A percentile compares a stretch with the other conserved stretches of the same genome.
phyloP scores from a whole-genome alignment of 83 land plant genomes.

The Picea engelmannii region DNA sequence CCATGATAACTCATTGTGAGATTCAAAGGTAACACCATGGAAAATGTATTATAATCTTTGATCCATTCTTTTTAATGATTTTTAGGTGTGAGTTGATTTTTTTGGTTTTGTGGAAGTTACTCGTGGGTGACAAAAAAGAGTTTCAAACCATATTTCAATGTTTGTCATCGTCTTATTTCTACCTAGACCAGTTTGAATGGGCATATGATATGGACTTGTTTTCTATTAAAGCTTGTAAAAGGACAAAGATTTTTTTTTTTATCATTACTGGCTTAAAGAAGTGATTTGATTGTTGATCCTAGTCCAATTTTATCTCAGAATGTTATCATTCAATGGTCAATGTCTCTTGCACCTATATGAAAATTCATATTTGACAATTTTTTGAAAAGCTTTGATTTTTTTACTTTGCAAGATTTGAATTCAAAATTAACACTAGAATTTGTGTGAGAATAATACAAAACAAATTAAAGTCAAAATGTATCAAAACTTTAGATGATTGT shows the following conservation, averaged over 20 bases:
- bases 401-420: conserved; percentile 55
- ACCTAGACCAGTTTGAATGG: conserved; percentile 65
- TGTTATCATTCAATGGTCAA: not conserved
- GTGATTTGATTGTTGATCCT: conserved; percentile 31
- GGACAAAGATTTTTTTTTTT: conserved; percentile 53
- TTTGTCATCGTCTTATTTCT: conserved; percentile 55
- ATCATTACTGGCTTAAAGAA: conserved; percentile 70
- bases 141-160: conserved; percentile 57
- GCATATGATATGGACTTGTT: conserved; percentile 79
- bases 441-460: too few relatives aligned
- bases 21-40: too few relatives aligned
- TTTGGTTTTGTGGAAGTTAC: too few relatives aligned
- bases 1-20: too few relatives aligned
- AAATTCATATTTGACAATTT: not conserved
- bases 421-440: conserved; percentile 40
- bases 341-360: not conserved
- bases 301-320: not conserved
- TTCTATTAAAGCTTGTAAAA: conserved; percentile 71
- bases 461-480: too few relatives aligned
- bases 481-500: too few relatives aligned
- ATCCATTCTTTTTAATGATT: too few relatives aligned
- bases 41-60: too few relatives aligned
- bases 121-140: conserved; percentile 33
- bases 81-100: too few relatives aligned
- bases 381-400: not conserved